Conservation (phyloP, 768 basidiomycete species). For the Serendipita sp. region DNA sequence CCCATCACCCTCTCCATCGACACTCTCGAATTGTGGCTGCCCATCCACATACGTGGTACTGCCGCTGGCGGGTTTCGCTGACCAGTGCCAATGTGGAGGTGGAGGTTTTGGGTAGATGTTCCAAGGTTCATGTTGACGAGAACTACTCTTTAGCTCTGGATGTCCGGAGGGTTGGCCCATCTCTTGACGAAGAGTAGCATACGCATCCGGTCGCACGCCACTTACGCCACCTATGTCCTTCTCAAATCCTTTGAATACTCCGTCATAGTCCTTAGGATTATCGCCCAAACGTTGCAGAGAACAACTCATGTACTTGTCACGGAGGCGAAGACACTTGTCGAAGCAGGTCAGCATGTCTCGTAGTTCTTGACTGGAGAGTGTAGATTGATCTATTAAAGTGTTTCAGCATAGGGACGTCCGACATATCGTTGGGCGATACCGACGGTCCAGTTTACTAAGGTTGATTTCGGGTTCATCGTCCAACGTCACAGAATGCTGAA, state of each 20-base stretch:
- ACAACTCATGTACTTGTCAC: conserved; percentile 86
- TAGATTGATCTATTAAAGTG: neutral
- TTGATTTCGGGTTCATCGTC: conserved; percentile 12
- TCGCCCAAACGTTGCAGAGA: conserved; percentile 89
- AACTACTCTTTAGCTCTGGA: conserved; percentile 16
- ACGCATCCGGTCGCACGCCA: conserved; percentile 49
- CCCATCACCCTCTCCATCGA: conserved; percentile 22
- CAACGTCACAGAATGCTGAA: conserved; percentile 6
- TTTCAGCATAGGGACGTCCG: neutral
- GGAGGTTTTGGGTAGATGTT: conserved; percentile 85
- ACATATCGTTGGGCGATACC: neutral
- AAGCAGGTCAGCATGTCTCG: conserved; percentile 47
- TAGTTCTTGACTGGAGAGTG: conserved; percentile 19
- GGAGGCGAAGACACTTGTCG: conserved; percentile 71
- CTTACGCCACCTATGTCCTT: conserved; percentile 45
- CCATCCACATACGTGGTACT: conserved; percentile 19
- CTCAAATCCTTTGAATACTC: conserved; percentile 51
- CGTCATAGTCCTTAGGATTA: conserved; percentile 86
- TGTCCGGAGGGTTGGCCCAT: conserved; percentile 8
- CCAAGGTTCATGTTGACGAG: conserved; percentile 44
- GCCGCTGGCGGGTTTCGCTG: conserved; percentile 21
- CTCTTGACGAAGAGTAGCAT: conserved; percentile 18
- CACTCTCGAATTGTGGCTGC: conserved; percentile 23
- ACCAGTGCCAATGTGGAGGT: conserved; percentile 93
- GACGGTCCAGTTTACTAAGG: conserved; percentile 5